Base-by-base conservation (phyloP, 768 basidiomycete genomes). In the Tylopilus felleus region DNA sequence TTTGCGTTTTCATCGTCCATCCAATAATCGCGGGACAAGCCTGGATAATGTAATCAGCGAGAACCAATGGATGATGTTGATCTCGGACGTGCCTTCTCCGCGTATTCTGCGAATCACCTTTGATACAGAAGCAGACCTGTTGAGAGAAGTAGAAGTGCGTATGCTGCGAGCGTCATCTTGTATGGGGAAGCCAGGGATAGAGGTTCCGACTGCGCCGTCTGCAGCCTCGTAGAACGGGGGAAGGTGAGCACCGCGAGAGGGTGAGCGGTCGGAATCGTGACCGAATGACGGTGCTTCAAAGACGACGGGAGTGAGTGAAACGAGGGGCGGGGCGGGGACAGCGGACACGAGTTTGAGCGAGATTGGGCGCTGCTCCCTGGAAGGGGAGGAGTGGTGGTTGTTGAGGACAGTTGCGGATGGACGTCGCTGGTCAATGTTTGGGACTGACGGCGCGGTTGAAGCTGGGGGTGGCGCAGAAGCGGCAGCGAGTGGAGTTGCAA, bases 1-100 rank as follows among this genome's bases (percentile, higher is more conserved):
- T 89, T 97, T 63, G 91, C 92, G 51, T 90, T 88, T 64, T 93
- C 93, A 65, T 98, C 95, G 56, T 93, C 91, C 94, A 98, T 98
- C 97, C 97, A 99, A 66, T 98, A 98, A 65, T 97, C 92, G 58
- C 86, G 84, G 22, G 91, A 92, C 19, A 96, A 66, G n/a, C 90
- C 91, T 92, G 48, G 31, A 12, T 3, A 21, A 50, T 58, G 14
- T 10, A 5, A 52, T 60, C 33, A 58, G 60, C 45, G 47, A 48
- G 19, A 49, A 52, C 27, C 35, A 39, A 41, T 27, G 43, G 33
- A 43, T 33, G 44, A 52, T 47, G 51, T 43, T 52, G 35, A 51
- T 46, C 31, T 14, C 49, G 7, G 23, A 65, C 69, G 56, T 61
- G 80, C 94, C 93, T 81, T 96, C 93, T 40, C 95, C 95, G 52